Base-by-base conservation (phyloP, 306 rosid species). In the Nissolia schottii region DNA sequence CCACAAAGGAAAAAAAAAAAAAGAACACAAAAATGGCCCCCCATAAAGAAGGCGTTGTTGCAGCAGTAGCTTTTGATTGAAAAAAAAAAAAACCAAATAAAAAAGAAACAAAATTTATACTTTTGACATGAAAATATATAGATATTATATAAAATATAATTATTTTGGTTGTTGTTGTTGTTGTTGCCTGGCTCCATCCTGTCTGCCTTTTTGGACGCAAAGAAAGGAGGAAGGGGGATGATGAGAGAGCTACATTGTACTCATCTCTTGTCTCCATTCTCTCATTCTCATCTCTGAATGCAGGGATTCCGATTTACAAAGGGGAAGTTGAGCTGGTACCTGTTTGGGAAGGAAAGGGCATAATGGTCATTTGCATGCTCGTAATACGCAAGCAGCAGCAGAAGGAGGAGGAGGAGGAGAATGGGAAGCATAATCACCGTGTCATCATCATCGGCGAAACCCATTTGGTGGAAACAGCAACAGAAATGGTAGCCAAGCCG, bases 111-210 rank as follows among this genome's bases (percentile, higher is more conserved):
- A 77, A 79, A 62, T 16, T 55, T 43, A 79, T 64, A 73, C 6
- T 45, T 18, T 35, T 12, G 62, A 32, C 48, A 61, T 22, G 64
- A 38, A 61, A 60, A 54, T 49, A 80, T 73, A 61, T n/a, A 53
- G 38, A 69, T 18, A 69, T 1, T 1, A 1, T 4, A 65, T 73
- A 77, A 25, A 60, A 54, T 25, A 54, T 54, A 22, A 1, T 65
- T 46, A 68, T 61, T 51, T 19, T 7, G 29, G 23, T 22, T 41
- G 62, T 34, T 45, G 23, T 22, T 41, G 62, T 34, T 34, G n/a
- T 45, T 45, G n/a, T 45, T 88, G 93, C 93, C 90, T 88, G 93
- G 93, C 93, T 85, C 85, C 83, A 70, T 75, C 84, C 90, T 88
- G 93, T 85, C 81, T 88, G 93, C 90, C 90, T 75, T 87, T 78